phyloP scores from a whole-genome alignment of 1,284 basidiomycete genomes.

The Heterobasidion parviporum region DNA sequence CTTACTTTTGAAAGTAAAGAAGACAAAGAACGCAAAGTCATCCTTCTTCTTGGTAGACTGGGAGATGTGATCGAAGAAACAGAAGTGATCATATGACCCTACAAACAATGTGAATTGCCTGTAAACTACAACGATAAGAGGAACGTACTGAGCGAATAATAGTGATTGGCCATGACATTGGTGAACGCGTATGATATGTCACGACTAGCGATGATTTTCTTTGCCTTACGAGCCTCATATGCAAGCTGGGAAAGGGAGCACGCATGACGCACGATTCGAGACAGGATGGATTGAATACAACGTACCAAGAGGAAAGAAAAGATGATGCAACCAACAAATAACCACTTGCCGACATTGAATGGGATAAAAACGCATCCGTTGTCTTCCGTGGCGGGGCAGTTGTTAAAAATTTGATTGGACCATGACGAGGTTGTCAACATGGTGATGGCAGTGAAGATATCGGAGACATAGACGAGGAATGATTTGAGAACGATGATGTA shows the following conservation, averaged over 20 bases:
- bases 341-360: conserved; percentile 88
- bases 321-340: conserved; percentile 97
- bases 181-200: conserved; percentile 98
- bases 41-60: conserved; percentile 95
- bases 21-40: conserved; percentile 97
- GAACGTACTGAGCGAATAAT: conserved; percentile 81
- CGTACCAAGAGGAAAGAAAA: conserved; percentile 90
- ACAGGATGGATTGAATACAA: conserved; percentile 9
- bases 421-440: conserved; percentile 91
- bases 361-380: conserved; percentile 81
- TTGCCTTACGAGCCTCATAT: conserved; percentile 89
- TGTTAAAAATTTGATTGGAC: conserved; percentile 84
- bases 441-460: conserved; percentile 96
- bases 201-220: conserved; percentile 87
- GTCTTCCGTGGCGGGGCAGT: conserved; percentile 39
- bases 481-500: conserved; percentile 92
- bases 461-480: conserved; percentile 92
- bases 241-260: conserved; percentile 46
- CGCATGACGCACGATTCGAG: background rate
- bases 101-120: conserved; percentile 5
- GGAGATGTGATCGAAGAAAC: conserved; percentile 95
- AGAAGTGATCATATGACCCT: conserved; percentile 96
- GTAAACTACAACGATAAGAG: conserved; percentile 1
- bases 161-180: conserved; percentile 95
- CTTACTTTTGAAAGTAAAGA: conserved; percentile 97